phyloP scores from a whole-genome alignment of 2,329 filamentous ascomycete genomes.

The Pyricularia pennisetigena region DNA sequence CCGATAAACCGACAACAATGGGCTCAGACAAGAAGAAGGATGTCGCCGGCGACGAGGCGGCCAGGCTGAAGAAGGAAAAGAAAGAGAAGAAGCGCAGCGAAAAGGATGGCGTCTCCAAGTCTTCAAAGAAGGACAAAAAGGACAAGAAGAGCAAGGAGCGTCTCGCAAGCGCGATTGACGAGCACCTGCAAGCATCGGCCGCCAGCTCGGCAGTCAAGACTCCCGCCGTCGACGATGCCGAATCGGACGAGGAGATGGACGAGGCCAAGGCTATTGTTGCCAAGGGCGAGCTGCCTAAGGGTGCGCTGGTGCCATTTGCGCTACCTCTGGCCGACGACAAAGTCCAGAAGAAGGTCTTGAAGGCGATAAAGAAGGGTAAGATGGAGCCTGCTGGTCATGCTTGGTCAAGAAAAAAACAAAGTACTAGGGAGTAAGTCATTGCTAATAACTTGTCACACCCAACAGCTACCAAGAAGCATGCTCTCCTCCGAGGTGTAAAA shows the following conservation, averaged over 20 bases:
- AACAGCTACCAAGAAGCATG: slow-evolving; percentile 86
- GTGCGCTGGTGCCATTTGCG: slow-evolving; percentile 67
- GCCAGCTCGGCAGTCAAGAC: slow-evolving; percentile 26
- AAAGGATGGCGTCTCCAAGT: slow-evolving; percentile 40
- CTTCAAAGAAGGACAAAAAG: slow-evolving; percentile 45
- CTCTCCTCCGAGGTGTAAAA: slow-evolving; percentile 95
- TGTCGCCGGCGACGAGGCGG: slow-evolving; percentile 3
- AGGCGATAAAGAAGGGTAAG: slow-evolving; percentile 52
- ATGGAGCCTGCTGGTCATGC: neutral
- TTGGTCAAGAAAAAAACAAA: neutral
- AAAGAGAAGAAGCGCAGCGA: slow-evolving; percentile 51
- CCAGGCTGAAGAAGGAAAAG: slow-evolving; percentile 32
- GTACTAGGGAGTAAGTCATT: neutral
- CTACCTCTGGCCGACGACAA: slow-evolving; percentile 74
- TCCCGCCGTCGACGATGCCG: neutral
- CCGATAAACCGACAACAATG: slow-evolving; percentile 5
- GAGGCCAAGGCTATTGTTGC: slow-evolving; percentile 38
- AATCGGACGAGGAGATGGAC: slow-evolving; percentile 25
- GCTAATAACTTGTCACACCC: neutral
- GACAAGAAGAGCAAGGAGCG: slow-evolving; percentile 66
- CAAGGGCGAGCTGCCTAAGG: slow-evolving; percentile 29
- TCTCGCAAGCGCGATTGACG: slow-evolving; percentile 54
- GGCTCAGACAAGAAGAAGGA: slow-evolving; percentile 11
- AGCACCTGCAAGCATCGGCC: slow-evolving; percentile 49
- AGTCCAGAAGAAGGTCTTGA: slow-evolving; percentile 57